These are phyloP conservation scores for Aspergillus sp. DNA, from an alignment of 2,329 filamentous ascomycete genomes.

Conservation along the genomic window DNA sequence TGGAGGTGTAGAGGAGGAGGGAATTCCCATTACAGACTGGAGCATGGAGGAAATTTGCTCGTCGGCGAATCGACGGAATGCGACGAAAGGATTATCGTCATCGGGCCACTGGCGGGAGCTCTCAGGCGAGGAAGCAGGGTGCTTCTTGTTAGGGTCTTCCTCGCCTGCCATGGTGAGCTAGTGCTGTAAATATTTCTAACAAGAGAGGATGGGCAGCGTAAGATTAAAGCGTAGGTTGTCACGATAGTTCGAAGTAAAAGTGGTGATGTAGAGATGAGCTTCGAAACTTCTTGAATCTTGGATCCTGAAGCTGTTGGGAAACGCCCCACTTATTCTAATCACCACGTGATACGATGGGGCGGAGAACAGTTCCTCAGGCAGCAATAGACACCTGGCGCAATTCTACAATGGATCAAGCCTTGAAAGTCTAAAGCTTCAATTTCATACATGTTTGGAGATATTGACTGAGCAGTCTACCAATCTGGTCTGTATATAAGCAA, in stretches of 20 bases:
- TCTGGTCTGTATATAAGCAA: not conserved
- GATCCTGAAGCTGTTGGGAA: slow-evolving; percentile 34
- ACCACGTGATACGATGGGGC: slow-evolving; percentile 30
- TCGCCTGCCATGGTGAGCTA: slow-evolving; percentile 26
- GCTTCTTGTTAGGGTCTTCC: slow-evolving; percentile 15
- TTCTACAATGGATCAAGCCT: not conserved
- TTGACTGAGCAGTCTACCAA: not conserved
- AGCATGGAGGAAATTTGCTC: slow-evolving; percentile 57
- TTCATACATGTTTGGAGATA: not conserved
- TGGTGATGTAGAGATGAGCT: not conserved
- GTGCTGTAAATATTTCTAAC: not conserved
- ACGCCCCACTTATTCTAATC: slow-evolving; percentile 24
- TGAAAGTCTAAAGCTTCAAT: not conserved
- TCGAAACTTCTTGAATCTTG: slow-evolving; percentile 9
- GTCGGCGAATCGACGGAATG: slow-evolving; percentile 62
- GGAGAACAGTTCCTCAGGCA: not conserved
- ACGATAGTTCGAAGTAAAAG: slow-evolving; percentile 10
- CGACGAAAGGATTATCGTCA: slow-evolving; percentile 57
- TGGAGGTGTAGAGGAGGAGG: slow-evolving; percentile 35
- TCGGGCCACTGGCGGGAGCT: slow-evolving; percentile 26
- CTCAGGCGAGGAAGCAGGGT: slow-evolving; percentile 14
- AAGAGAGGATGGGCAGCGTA: too few species aligned
- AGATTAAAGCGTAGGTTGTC: not conserved
- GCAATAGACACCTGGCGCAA: not conserved
- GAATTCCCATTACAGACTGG: slow-evolving; percentile 51